A percentile compares a stretch with the other conserved stretches of the same genome.
Evolutionary conservation across 2,329 filamentous ascomycete genomes (phyloP).

Genomic region (Cladophialophora carrionii): DNA sequence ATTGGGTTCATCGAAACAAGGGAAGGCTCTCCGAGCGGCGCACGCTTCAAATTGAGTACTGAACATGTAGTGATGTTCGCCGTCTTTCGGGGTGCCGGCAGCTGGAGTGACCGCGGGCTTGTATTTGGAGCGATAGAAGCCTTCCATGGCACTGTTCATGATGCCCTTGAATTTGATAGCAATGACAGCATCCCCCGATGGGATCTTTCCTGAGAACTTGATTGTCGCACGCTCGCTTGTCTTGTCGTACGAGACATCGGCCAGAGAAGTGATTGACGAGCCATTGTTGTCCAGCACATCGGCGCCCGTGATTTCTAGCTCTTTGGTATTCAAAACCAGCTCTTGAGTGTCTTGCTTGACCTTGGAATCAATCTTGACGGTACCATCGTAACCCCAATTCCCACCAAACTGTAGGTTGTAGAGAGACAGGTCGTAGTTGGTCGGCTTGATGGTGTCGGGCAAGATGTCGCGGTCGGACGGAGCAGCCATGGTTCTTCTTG

Average conservation of each 20-base stretch:
- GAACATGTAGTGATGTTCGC: slow-evolving; percentile 69
- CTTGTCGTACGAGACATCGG: slow-evolving; percentile 74
- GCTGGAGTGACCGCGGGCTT: slow-evolving; percentile 74
- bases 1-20: slow-evolving; percentile 97
- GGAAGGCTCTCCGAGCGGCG: slow-evolving; percentile 91
- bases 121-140: slow-evolving; percentile 93
- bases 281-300: slow-evolving; percentile 63
- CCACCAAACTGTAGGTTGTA: slow-evolving; percentile 73
- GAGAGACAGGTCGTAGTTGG: slow-evolving; percentile 83
- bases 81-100: slow-evolving; percentile 74
- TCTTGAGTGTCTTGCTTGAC: slow-evolving; percentile 73
- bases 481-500: slow-evolving; percentile 48
- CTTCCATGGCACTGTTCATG: slow-evolving; percentile 89
- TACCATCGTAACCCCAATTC: slow-evolving; percentile 81
- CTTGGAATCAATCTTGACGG: slow-evolving; percentile 76
- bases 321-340: slow-evolving; percentile 81
- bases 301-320: slow-evolving; percentile 74
- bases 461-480: slow-evolving; percentile 51
- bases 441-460: slow-evolving; percentile 68
- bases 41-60: slow-evolving; percentile 98
- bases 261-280: slow-evolving; percentile 29
- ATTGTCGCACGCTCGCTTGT: slow-evolving; percentile 83
- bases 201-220: slow-evolving; percentile 72
- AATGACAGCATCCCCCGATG: slow-evolving; percentile 68
- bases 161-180: slow-evolving; percentile 75